Evolutionary conservation across 2,329 filamentous ascomycete species (phyloP).

Genomic region (Microdochium paspali): DNA sequence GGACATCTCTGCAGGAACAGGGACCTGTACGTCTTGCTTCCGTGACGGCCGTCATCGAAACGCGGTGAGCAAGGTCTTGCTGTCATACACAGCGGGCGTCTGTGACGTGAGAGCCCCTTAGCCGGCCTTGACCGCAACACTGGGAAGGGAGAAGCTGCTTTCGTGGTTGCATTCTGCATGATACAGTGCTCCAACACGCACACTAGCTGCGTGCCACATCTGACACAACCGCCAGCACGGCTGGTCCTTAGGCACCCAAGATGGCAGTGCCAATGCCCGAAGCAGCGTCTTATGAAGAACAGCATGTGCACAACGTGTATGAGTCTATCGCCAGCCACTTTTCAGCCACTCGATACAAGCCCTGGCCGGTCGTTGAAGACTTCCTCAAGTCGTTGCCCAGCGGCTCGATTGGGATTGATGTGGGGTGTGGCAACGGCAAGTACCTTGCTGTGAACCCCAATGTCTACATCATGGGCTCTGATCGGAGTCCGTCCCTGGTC

Average conservation of each 20-base stretch:
- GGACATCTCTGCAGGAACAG: not conserved
- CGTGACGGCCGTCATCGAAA: not conserved
- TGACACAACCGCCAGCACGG: not conserved
- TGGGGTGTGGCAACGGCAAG: conserved; percentile 96
- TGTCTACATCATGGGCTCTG: conserved; percentile 75
- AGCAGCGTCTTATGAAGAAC: conserved; percentile 62
- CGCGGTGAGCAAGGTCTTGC: not conserved
- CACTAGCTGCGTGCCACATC: not conserved
- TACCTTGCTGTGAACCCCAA: conserved; percentile 72
- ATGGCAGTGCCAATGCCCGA: conserved; percentile 13
- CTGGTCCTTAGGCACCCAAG: conserved; percentile 6
- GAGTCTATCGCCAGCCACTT: conserved; percentile 79
- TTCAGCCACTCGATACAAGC: conserved; percentile 69
- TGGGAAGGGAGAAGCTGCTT: not conserved
- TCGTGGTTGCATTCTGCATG: not conserved
- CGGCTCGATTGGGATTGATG: conserved; percentile 76
- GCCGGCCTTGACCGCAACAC: not conserved
- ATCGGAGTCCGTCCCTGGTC: conserved; percentile 58
- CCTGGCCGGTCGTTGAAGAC: conserved; percentile 82
- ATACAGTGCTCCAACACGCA: not conserved
- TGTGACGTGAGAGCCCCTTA: not conserved
- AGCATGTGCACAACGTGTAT: conserved; percentile 89
- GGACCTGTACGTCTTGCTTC: not conserved
- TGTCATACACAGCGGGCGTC: not conserved
- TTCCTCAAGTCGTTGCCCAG: conserved; percentile 60